Conservation (phyloP, 176 grass and related monocot genomes). For the Bromus sterilis region DNA sequence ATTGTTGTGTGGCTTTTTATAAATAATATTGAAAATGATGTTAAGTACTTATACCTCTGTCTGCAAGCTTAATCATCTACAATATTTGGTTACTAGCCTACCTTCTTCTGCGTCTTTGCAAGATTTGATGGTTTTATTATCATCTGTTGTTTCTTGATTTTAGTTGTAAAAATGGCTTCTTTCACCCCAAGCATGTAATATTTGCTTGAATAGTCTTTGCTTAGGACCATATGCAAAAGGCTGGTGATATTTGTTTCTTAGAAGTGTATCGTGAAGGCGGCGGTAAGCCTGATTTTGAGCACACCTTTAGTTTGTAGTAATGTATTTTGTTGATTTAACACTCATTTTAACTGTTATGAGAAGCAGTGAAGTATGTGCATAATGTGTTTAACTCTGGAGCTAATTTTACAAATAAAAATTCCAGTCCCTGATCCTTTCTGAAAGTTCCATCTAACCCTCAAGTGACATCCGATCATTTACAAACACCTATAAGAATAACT, state of each 20-base stretch:
- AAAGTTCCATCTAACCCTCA: too few relatives aligned
- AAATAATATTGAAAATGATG: neutral
- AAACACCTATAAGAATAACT: too few relatives aligned
- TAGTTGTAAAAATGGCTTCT: neutral
- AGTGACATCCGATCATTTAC: too few relatives aligned
- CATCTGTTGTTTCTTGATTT: neutral
- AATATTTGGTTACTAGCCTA: constrained; percentile 47
- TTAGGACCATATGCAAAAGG: constrained; percentile 92
- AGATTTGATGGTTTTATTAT: constrained; percentile 70
- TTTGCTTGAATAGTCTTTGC: neutral
- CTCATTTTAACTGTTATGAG: neutral
- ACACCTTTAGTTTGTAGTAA: neutral
- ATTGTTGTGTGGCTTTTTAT: constrained; percentile 51
- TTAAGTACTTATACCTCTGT: too few relatives aligned
- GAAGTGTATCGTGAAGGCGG: constrained; percentile 80
- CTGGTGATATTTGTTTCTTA: constrained; percentile 94
- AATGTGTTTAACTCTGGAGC: too few relatives aligned
- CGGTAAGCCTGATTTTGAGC: constrained; percentile 43
- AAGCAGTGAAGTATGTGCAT: too few relatives aligned
- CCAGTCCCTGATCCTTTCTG: too few relatives aligned
- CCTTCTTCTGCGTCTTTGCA: constrained; percentile 98
- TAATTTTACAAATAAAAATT: too few relatives aligned
- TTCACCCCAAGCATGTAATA: neutral
- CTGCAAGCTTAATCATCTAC: neutral
- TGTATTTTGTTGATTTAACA: neutral